A percentile compares a stretch with the other conserved stretches of the same genome.
Conservation (phyloP, 257 asterid species). For the Plectranthus barbatus region DNA sequence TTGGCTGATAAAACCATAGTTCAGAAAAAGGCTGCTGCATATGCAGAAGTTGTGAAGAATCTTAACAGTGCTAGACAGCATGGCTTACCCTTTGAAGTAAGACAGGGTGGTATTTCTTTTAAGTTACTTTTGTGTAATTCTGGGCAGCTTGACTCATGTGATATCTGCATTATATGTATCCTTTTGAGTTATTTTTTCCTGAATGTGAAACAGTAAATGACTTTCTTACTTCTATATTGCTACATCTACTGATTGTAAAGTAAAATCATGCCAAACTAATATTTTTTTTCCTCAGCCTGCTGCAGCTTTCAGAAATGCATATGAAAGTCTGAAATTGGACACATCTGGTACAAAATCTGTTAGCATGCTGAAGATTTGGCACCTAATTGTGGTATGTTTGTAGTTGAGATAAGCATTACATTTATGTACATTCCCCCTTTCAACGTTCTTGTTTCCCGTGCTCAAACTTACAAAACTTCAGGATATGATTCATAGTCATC, state of each 20-base stretch:
- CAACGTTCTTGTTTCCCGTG: slow-evolving; percentile 7
- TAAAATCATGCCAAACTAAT: slow-evolving; percentile 6
- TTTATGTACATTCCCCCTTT: slow-evolving; percentile 10
- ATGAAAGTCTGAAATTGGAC: slow-evolving; percentile 68
- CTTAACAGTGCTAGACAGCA: slow-evolving; percentile 77
- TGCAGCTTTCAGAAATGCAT: slow-evolving; percentile 68
- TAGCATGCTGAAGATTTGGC: slow-evolving; percentile 92
- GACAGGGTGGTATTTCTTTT: background rate
- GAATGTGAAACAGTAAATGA: background rate
- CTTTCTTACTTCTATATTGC: background rate
- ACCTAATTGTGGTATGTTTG: slow-evolving; percentile 62
- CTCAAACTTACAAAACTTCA: background rate
- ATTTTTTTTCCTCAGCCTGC: slow-evolving; percentile 62
- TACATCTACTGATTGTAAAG: background rate
- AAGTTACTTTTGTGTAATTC: slow-evolving; percentile 1
- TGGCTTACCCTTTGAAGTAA: slow-evolving; percentile 70
- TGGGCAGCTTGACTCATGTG: background rate
- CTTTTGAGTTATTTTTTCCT: slow-evolving; percentile 2
- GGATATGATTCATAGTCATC: slow-evolving; percentile 90
- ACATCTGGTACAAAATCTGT: slow-evolving; percentile 82
- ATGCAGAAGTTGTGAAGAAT: slow-evolving; percentile 76
- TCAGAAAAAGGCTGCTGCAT: slow-evolving; percentile 79
- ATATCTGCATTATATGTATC: slow-evolving; percentile 5
- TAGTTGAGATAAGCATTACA: slow-evolving; percentile 1
- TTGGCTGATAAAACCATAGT: slow-evolving; percentile 48